Evolutionary conservation across 345 rosid genomes (phyloP).

Genomic region (Euphorbia tirucalli): DNA sequence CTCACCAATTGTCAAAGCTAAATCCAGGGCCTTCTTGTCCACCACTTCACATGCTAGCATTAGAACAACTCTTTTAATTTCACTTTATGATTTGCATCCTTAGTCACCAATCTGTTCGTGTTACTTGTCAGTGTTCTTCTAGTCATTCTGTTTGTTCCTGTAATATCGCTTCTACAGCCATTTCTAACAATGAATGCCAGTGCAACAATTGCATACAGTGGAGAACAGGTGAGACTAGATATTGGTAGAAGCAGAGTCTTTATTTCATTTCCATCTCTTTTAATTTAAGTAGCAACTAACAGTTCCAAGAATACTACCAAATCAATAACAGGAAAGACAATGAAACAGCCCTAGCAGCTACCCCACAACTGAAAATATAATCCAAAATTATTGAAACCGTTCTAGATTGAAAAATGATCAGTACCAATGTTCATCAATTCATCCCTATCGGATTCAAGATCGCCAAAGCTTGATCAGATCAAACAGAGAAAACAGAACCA

Average conservation of each 20-base stretch:
- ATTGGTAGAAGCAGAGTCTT: neutral
- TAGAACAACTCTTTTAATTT: neutral
- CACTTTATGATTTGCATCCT: neutral
- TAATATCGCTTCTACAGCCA: too few species aligned
- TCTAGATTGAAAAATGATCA: neutral
- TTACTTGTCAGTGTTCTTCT: too few species aligned
- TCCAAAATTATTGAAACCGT: neutral
- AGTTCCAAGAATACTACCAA: too few species aligned
- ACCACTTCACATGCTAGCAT: neutral
- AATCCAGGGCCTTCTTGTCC: neutral
- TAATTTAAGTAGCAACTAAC: neutral
- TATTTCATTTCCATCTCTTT: neutral
- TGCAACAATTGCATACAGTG: too few species aligned
- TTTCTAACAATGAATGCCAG: too few species aligned
- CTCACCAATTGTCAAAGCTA: neutral
- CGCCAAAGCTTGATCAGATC: too few species aligned
- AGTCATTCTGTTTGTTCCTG: too few species aligned
- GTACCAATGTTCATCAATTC: neutral
- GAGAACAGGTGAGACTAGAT: too few species aligned
- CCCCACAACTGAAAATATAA: neutral
- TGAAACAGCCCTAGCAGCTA: neutral
- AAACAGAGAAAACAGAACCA: too few species aligned
- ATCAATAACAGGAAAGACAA: neutral
- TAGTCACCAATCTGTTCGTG: too few species aligned
- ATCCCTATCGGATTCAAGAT: too few species aligned